phyloP scores from a whole-genome alignment of 176 grass and related monocot genomes.

The Zea luxurians region DNA sequence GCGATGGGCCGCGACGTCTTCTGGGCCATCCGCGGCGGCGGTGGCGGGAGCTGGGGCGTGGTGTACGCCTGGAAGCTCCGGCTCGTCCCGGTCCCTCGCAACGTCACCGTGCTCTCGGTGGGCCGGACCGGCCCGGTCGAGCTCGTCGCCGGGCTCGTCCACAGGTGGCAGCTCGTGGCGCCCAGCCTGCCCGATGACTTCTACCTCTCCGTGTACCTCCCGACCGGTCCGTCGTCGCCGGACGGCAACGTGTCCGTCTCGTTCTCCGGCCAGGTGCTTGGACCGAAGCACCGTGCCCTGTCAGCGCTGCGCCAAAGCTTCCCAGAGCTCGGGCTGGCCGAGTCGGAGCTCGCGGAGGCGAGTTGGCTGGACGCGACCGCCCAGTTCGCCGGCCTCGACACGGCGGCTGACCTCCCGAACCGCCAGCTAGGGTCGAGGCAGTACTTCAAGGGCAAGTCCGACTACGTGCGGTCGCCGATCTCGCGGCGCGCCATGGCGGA shows the following conservation, averaged over 20 bases:
- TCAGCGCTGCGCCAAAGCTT: conserved; percentile 29
- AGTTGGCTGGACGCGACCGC: conserved; percentile 67
- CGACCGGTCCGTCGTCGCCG: conserved; percentile 20
- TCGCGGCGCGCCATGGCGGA: background rate
- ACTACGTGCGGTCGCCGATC: conserved; percentile 54
- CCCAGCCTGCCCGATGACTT: conserved; percentile 58
- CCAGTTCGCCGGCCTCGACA: conserved; percentile 28
- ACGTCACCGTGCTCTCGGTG: conserved; percentile 37
- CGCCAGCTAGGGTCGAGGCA: background rate
- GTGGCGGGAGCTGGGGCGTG: conserved; percentile 76
- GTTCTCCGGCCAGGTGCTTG: conserved; percentile 47
- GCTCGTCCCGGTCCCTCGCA: conserved; percentile 46
- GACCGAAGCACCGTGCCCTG: conserved; percentile 7
- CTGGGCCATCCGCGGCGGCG: conserved; percentile 72
- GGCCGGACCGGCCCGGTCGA: conserved; percentile 26
- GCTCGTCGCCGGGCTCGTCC: conserved; percentile 39
- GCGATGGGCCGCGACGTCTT: conserved; percentile 65
- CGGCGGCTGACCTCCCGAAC: conserved; percentile 28
- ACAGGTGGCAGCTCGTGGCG: conserved; percentile 58
- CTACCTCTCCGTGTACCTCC: conserved; percentile 47
- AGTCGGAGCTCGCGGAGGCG: conserved; percentile 33
- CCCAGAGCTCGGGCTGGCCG: conserved; percentile 40
- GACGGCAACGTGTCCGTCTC: conserved; percentile 34
- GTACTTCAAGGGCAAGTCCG: conserved; percentile 66
- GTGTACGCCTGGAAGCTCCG: conserved; percentile 77